phyloP scores from a whole-genome alignment of 1,284 basidiomycete species.

The Moesziomyces parantarcticus region DNA sequence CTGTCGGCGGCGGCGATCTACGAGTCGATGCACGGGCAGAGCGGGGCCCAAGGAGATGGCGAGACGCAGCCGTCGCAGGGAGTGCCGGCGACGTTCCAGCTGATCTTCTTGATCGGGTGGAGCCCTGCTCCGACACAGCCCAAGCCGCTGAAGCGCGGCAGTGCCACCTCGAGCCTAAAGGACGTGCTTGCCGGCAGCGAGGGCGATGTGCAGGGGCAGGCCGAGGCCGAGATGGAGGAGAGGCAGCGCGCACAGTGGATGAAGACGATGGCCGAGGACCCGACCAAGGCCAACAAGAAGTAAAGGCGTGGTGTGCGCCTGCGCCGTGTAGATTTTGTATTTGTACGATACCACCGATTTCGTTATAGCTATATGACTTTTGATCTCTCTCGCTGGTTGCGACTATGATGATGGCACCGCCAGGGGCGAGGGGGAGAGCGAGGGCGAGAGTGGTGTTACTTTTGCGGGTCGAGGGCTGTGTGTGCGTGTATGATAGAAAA shows the following conservation, averaged over 20 bases:
- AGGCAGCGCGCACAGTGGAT: conserved; percentile 31
- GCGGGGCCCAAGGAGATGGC: too few relatives aligned
- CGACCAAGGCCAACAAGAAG: conserved; percentile 7
- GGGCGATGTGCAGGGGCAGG: conserved; percentile 27
- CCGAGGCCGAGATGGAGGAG: conserved; percentile 19
- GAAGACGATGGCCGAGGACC: conserved; percentile 26
- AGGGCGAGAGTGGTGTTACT: too few relatives aligned
- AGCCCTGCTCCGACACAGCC: conserved; percentile 87
- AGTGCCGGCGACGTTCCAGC: conserved; percentile 93
- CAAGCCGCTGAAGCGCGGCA: conserved; percentile 85
- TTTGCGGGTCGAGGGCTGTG: too few relatives aligned
- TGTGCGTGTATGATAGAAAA: too few relatives aligned
- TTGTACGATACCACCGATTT: conserved; percentile 4
- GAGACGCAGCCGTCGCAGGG: conserved; percentile 72
- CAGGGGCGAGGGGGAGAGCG: too few relatives aligned
- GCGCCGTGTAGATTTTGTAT: conserved; percentile 1
- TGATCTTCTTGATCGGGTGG: conserved; percentile 99
- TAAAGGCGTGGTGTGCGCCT: neutral
- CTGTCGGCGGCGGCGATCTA: conserved; percentile 93
- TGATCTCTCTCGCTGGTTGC: too few relatives aligned
- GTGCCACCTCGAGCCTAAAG: conserved; percentile 81
- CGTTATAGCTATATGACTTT: too few relatives aligned
- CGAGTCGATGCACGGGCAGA: conserved; percentile 74
- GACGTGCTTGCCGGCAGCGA: conserved; percentile 70
- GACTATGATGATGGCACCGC: too few relatives aligned